Percentiles rank a stretch among this genome's conserved stretches.
phyloP scores from a whole-genome alignment of 495 filamentous ascomycete species.

The Neurospora sp. region DNA sequence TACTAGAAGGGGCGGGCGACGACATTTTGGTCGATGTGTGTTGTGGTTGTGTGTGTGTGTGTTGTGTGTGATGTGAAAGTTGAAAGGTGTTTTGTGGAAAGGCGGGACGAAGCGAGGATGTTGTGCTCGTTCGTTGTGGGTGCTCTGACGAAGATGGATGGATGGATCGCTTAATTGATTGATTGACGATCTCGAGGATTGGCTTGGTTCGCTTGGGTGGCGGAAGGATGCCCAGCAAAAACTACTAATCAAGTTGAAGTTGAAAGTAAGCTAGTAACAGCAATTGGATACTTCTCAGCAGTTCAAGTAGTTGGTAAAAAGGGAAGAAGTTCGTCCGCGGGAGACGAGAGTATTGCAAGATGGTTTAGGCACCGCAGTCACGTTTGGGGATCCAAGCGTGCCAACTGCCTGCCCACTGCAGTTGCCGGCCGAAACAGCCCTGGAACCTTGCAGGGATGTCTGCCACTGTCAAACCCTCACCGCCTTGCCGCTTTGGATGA shows the following conservation, averaged over 20 bases:
- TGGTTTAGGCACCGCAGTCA: not conserved
- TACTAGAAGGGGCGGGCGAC: conserved; percentile 48
- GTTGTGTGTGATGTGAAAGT: not conserved
- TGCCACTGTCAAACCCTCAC: not conserved
- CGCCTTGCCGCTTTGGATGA: not conserved
- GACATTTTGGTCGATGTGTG: conserved; percentile 36
- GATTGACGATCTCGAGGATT: not conserved
- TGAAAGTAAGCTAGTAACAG: not conserved
- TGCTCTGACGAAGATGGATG: not conserved
- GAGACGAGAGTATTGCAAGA: not conserved
- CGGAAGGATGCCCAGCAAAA: not conserved
- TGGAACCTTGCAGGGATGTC: not conserved
- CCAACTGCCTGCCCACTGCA: not conserved
- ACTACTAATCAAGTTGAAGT: not conserved
- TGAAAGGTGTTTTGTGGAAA: not conserved
- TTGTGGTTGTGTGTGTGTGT: not conserved
- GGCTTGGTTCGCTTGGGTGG: not conserved
- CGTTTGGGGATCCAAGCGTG: not conserved
- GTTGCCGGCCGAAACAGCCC: not conserved
- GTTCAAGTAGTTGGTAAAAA: not conserved
- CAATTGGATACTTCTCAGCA: not conserved
- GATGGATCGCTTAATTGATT: not conserved
- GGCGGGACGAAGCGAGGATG: not conserved
- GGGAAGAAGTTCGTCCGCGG: not conserved
- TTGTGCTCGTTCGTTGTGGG: not conserved